These are phyloP conservation scores for Bocquillonia castaneifolia DNA, from an alignment of 441 rosid genomes.

Conservation along the genomic window DNA sequence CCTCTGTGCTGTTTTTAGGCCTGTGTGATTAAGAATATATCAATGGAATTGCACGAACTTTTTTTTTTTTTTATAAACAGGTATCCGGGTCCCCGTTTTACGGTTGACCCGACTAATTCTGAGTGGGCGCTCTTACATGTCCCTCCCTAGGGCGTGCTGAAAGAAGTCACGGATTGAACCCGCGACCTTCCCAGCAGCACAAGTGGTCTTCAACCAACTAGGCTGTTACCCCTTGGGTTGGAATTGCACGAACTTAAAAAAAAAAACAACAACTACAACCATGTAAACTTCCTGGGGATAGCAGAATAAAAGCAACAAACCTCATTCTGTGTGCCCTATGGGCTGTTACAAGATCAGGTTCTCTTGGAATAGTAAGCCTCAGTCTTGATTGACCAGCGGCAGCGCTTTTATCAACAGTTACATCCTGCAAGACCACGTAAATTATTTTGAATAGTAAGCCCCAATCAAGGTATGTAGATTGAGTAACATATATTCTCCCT, in stretches of 20 bases:
- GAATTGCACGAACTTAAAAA: background rate
- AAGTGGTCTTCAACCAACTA: too few relatives aligned
- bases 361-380: constrained; percentile 80
- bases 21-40: constrained; percentile 40
- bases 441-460: constrained; percentile 9
- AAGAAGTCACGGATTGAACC: too few relatives aligned
- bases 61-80: too few relatives aligned
- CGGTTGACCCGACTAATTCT: too few relatives aligned
- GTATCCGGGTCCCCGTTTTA: too few relatives aligned
- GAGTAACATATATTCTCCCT: background rate
- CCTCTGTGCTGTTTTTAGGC: constrained; percentile 45
- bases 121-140: too few relatives aligned
- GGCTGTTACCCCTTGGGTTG: too few relatives aligned
- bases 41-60: background rate
- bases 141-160: too few relatives aligned
- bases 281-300: background rate
- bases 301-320: constrained; percentile 30
- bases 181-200: too few relatives aligned
- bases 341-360: constrained; percentile 86
- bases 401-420: constrained; percentile 33
- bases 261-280: background rate
- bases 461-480: background rate
- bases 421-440: constrained; percentile 47
- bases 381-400: constrained; percentile 33
- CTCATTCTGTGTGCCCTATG: constrained; percentile 72